Evolutionary conservation across 202 grass and related monocot genomes (phyloP), one percentile per base, ranked within the genome.

Genomic region (Setaria viridis): DNA sequence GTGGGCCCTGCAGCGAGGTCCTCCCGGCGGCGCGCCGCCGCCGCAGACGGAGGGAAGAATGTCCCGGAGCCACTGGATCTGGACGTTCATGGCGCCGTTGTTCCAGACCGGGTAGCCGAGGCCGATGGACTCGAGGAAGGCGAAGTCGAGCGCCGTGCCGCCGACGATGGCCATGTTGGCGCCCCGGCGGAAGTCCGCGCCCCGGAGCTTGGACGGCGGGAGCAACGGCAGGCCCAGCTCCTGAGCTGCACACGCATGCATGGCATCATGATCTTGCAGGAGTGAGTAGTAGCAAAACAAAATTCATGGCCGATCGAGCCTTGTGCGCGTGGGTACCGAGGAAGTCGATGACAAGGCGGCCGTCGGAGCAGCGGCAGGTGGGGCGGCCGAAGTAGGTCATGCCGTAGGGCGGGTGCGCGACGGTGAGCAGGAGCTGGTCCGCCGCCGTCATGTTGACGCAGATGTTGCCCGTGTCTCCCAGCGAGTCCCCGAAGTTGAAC

Each of bases 401-500:
- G 59, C 92, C 92, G 46, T 94, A 91, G 56, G 92, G 92, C 62
- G 88, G 90, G 33, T 90, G 78, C 33, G 85, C 78, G 65, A 93
- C 1, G 12, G 91, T 90, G n/a, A 92, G 57, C 10, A 76, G 48
- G 2, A 84, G 72, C 48, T 67, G 14, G 35, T 50, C 15, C 62
- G 72, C 37, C 14, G 72, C 62, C 21, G 85, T 47, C 70, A 50
- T 87, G 41, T 81, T 85, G 41, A 86, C 74, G 72, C 84, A 89
- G 30, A 93, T 60, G 87, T 95, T 95, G 11, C 94, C 94, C 2
- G 91, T 93, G 84, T 95, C 91, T 4, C 81, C 59, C 33, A 95
- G 55, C 58, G 93, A 95, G 73, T 95, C 91, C 5, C 94, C 91
- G 81, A 95, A 95, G 68, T 67, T 91, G 69, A 91, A 91, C 55